Base-by-base conservation (phyloP, 306 rosid genomes). In the Inga oerstediana region DNA sequence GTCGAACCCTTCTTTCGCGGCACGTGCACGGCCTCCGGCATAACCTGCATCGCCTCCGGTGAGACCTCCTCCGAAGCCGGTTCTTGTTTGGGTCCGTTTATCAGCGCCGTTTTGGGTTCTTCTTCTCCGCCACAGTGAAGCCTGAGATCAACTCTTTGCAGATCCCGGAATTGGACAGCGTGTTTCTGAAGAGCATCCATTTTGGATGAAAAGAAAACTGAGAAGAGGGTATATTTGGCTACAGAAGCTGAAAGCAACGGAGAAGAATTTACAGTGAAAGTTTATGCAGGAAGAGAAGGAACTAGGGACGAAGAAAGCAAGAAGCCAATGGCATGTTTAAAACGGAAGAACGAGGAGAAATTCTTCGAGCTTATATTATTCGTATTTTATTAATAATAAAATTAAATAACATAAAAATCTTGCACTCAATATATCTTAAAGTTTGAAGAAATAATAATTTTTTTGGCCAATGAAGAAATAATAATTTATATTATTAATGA, bases 1-100 rank as follows among this genome's bases (percentile, higher is more conserved):
- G 94, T 90, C 8, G 92, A 92, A 7, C 93, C 79, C 35, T 92
- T 80, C 78, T 88, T 94, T 45, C 83, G 80, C 3, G 76, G 79
- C 7, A 78, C 35, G 82, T 70, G 39, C 16, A 82, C 77, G 16
- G 88, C 86, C 65, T 65, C 70, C 71, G 87, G 91, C 85, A 77
- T 85, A 12, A 76, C 86, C 27, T 76, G 85, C 46, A 81, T 75
- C 7, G 82, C 85, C 39, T 70, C 41, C 58, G 76, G 32, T 3
- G 85, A 58, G 0, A 20, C 45, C 0, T 78, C 86, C 8, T 41
- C 75, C 0, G 66, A 83, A 7, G 12, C 52, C 1, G 80, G n/a
- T 81, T 93, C 97, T 35, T 84, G 81, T 74, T 94, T 93, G 0
- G 86, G 90, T 6, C 85, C 82, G 3, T 61, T 24, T 11, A 61